Percentiles rank a stretch among this genome's conserved stretches.
Evolutionary conservation across 2,329 filamentous ascomycete species (phyloP).

Genomic region (Penicillium sp.): DNA sequence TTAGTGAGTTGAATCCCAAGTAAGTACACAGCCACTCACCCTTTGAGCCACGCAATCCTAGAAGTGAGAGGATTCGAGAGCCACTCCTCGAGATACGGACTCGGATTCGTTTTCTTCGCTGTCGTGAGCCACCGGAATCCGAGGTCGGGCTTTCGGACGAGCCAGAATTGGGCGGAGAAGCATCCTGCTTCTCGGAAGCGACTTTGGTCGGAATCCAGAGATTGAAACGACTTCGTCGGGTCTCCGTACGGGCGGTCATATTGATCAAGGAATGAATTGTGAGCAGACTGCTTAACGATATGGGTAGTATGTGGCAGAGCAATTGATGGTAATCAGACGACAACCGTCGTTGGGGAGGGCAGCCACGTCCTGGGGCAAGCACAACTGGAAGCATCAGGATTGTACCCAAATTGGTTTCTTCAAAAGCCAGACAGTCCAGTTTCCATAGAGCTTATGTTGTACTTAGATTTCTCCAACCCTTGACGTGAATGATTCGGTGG

Average conservation of each 20-base stretch:
- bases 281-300: conserved; percentile 1
- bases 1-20: neutral
- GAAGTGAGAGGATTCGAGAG: conserved; percentile 39
- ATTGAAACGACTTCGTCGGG: conserved; percentile 28
- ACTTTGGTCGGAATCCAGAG: conserved; percentile 24
- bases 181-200: conserved; percentile 15
- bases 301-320: neutral
- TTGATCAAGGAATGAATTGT: conserved; percentile 6
- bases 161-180: conserved; percentile 20
- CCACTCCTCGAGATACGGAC: conserved; percentile 36
- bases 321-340: neutral
- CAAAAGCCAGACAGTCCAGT: no score
- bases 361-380: neutral
- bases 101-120: conserved; percentile 29
- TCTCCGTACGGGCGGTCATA: conserved; percentile 25
- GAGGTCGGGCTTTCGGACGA: conserved; percentile 30
- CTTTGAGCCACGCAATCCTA: conserved; percentile 32
- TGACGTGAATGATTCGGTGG: no score
- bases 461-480: no score
- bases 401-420: no score
- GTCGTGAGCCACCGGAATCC: conserved; percentile 16
- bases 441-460: no score
- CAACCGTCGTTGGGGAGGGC: neutral
- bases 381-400: neutral
- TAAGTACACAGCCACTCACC: conserved; percentile 18